Evolutionary conservation across 176 grass and related monocot species (phyloP).

Genomic region (Areca catechu): DNA sequence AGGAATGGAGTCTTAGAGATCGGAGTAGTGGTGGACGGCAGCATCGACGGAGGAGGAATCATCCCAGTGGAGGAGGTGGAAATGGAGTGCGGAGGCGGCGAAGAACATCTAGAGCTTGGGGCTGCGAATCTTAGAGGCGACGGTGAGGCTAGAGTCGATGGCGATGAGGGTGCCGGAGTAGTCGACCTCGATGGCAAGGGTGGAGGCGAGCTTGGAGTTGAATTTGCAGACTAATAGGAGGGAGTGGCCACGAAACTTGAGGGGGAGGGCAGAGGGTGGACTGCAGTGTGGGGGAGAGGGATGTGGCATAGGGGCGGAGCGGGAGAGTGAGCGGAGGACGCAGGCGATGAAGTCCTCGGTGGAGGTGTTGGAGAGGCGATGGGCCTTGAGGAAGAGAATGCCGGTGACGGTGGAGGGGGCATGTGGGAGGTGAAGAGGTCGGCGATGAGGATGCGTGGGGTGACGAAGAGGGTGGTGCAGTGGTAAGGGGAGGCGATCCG

Average conservation of each 20-base stretch:
- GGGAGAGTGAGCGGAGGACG: too few relatives aligned
- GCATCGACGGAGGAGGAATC: conserved; percentile 41
- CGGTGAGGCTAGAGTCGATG: conserved; percentile 28
- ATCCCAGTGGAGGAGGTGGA: conserved; percentile 79
- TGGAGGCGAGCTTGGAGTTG: conserved; percentile 77
- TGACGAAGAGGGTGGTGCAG: too few relatives aligned
- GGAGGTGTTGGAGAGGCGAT: too few relatives aligned
- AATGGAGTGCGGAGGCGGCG: conserved; percentile 60
- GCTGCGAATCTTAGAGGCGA: conserved; percentile 44
- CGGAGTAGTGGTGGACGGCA: conserved; percentile 25
- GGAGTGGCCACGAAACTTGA: conserved; percentile 80
- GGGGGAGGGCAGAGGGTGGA: conserved; percentile 45
- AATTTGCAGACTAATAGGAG: conserved; percentile 78
- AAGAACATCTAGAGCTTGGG: conserved; percentile 93
- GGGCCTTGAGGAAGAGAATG: too few relatives aligned
- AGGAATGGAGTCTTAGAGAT: conserved; percentile 54
- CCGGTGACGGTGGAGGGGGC: too few relatives aligned
- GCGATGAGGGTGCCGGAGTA: conserved; percentile 48
- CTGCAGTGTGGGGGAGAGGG: too few relatives aligned
- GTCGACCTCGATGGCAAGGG: conserved; percentile 54
- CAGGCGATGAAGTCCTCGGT: too few relatives aligned
- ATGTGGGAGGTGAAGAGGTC: too few relatives aligned
- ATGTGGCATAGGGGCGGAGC: too few relatives aligned
- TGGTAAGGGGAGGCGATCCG: too few relatives aligned
- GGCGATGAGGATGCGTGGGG: too few relatives aligned